Evolutionary conservation across 2,329 filamentous ascomycete species (phyloP), one percentile per base, ranked within the genome.

Genomic region (Rutstroemia sp.): DNA sequence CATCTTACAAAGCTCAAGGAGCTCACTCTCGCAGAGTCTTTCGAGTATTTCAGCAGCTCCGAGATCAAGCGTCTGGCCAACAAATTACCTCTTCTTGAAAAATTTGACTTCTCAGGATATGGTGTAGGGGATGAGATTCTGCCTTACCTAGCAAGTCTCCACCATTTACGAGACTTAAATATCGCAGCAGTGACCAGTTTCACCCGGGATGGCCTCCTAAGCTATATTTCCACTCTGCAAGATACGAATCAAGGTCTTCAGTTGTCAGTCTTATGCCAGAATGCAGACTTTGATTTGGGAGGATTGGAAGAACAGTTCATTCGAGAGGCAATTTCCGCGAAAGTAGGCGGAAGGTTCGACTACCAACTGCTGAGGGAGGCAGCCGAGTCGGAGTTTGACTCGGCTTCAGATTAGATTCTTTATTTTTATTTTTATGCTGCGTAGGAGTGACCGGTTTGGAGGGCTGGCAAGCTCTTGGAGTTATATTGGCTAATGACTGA

Each of bases 131-230:
- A 83, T 58, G 72, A 74, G 21, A 70, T 79, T 10, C 73, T 78
- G 56, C 65, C 66, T 36, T 64, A 67, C 3, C 65, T 83, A 12
- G 72, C 78, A 10, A 66, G 67, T 5, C 70, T 85, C 45, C 66
- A 67, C 3, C 72, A 76, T 34, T 69, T 87, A 38, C 77, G 75
- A 47, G 72, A 69, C 4, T 70, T 87, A 6, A 76, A 74, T 4
- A 76, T 86, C 44, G 76, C 74, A 39, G 80, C 78, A 2, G 69
- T 78, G 2, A 82, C 83, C 0, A 68, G 69, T 2, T 85, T 87
- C 65, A 79, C 78, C 0, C 70, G 70, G 3, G 67, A 73, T 4
- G 79, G 77, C 1, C 72, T 87, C 1, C 65, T 69, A n/a, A 48
- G 63, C 0, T 78, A 76, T 56, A 69, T 78, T 30, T 60, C 65